phyloP scores from a whole-genome alignment of 208 protist species.

The Leishmania braziliensis region DNA sequence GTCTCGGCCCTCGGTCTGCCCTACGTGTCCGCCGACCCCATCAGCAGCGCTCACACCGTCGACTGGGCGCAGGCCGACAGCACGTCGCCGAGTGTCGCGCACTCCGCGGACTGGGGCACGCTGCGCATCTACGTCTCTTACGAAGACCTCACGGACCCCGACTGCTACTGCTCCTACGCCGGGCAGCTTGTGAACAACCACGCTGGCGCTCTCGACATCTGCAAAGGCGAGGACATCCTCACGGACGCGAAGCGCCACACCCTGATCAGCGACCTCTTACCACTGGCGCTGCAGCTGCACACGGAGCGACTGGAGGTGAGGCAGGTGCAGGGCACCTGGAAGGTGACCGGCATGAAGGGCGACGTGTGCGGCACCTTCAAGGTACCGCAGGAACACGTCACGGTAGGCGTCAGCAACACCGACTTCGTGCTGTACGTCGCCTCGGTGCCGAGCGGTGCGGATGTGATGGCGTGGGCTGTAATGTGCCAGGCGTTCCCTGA shows the following conservation, averaged over 20 bases:
- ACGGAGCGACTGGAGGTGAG: conserved; percentile 39
- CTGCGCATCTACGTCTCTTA: conserved; percentile 47
- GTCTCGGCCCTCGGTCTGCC: no score
- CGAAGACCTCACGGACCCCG: conserved; percentile 33
- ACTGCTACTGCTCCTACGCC: conserved; percentile 41
- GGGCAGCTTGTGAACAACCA: conserved; percentile 25
- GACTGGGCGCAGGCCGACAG: no score
- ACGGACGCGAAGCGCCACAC: no score
- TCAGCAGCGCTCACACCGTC: no score
- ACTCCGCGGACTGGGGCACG: conserved; percentile 12
- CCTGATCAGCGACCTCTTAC: no score
- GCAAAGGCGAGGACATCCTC: no score
- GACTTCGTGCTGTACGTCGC: conserved; percentile 79
- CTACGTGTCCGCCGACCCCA: no score
- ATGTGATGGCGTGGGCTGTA: conserved; percentile 42
- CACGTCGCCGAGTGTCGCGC: no score
- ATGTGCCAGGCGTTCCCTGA: no score
- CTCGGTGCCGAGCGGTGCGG: conserved; percentile 25
- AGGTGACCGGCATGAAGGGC: conserved; percentile 8
- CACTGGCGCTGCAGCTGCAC: no score
- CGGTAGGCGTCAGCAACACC: conserved; percentile 33
- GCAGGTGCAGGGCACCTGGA: conserved; percentile 11
- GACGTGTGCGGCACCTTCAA: no score
- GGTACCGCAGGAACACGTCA: conserved; percentile 32
- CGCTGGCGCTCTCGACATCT: conserved; percentile 3